Conservation (phyloP, 2,329 filamentous ascomycete species). For the Cytospora paraplurivora region DNA sequence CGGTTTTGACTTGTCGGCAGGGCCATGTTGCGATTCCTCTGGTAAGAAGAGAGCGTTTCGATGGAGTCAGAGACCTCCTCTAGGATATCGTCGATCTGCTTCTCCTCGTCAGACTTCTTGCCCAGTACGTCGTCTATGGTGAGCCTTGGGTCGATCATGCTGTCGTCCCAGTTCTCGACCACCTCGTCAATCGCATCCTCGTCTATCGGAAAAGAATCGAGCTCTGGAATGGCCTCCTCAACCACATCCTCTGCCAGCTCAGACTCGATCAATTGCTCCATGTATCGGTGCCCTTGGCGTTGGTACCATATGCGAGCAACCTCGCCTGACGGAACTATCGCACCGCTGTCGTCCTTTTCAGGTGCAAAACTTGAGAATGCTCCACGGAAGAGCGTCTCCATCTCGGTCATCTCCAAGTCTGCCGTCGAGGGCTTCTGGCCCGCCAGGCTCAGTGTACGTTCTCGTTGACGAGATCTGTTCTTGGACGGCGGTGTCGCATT, state of each 20-base stretch:
- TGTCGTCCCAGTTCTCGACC: conserved; percentile 62
- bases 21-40: conserved; percentile 74
- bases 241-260: conserved; percentile 45
- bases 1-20: conserved; percentile 65
- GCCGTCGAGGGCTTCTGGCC: conserved; percentile 58
- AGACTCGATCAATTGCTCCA: conserved; percentile 63
- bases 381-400: conserved; percentile 74
- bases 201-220: conserved; percentile 47
- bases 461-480: conserved; percentile 65
- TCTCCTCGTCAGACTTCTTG: conserved; percentile 55
- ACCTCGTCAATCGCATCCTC: conserved; percentile 55
- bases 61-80: conserved; percentile 75
- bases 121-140: conserved; percentile 50
- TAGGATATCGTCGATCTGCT: conserved; percentile 69
- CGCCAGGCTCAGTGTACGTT: conserved; percentile 68
- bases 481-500: conserved; percentile 60
- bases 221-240: conserved; percentile 38
- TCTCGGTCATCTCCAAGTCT: conserved; percentile 64
- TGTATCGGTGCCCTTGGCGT: conserved; percentile 65
- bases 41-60: conserved; percentile 75
- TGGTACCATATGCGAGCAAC: conserved; percentile 79
- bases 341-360: conserved; percentile 70
- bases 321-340: conserved; percentile 67
- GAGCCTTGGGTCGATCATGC: conserved; percentile 59
- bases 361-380: conserved; percentile 82